phyloP scores from a whole-genome alignment of 805 yeast genomes.

The Citeromyces nyonsensis region DNA sequence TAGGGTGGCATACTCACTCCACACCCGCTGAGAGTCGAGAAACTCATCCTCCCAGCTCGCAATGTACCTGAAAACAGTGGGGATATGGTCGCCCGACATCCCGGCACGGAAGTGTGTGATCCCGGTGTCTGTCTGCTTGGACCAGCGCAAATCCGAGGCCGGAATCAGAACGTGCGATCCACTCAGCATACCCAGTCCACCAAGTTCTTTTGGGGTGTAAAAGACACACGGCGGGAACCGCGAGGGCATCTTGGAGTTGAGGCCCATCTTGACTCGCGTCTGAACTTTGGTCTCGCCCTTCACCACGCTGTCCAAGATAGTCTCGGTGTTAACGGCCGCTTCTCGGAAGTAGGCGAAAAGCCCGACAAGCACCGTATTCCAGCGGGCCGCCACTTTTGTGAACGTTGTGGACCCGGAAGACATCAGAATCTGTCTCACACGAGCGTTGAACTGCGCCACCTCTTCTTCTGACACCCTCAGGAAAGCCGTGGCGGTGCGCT shows the following conservation, averaged over 20 bases:
- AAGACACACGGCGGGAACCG: slow-evolving; percentile 98
- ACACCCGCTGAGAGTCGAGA: slow-evolving; percentile 84
- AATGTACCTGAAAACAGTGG: slow-evolving; percentile 85
- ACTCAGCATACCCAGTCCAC: slow-evolving; percentile 95
- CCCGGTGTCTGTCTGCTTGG: slow-evolving; percentile 87
- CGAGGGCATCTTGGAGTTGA: slow-evolving; percentile 96
- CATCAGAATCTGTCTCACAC: slow-evolving; percentile 84
- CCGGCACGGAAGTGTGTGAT: slow-evolving; percentile 91
- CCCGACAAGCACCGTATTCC: slow-evolving; percentile 88
- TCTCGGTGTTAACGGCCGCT: slow-evolving; percentile 74
- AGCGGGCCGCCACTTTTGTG: slow-evolving; percentile 83
- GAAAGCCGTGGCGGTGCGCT: slow-evolving; percentile 79
- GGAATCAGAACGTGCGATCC: slow-evolving; percentile 95
- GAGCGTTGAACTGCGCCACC: slow-evolving; percentile 63
- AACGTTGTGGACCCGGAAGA: slow-evolving; percentile 93
- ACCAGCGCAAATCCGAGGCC: slow-evolving; percentile 82
- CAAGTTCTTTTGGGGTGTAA: slow-evolving; percentile 92
- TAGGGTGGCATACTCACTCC: slow-evolving; percentile 93
- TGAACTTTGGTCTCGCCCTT: slow-evolving; percentile 89
- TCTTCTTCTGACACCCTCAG: slow-evolving; percentile 74
- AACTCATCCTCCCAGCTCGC: slow-evolving; percentile 97
- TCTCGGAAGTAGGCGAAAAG: slow-evolving; percentile 85
- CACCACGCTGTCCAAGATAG: slow-evolving; percentile 67
- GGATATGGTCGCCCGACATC: slow-evolving; percentile 73
- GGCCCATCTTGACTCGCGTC: slow-evolving; percentile 84